Conservation (phyloP, 1,139 yeast genomes). For the Geotrichum klebahnii region DNA sequence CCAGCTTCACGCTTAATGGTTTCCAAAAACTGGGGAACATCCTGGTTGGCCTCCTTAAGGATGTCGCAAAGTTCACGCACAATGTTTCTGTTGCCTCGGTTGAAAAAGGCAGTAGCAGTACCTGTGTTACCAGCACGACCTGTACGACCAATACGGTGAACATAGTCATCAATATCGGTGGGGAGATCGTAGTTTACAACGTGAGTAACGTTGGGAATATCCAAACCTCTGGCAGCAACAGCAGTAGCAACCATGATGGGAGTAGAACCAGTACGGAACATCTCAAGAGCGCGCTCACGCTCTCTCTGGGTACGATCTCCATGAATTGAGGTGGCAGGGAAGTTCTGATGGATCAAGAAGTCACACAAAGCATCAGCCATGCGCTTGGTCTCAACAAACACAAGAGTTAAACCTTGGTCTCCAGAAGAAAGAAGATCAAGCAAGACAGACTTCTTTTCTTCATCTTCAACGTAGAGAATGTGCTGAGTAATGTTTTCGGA, state of each 20-base stretch:
- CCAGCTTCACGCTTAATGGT: constrained; percentile 76
- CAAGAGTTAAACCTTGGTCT: constrained; percentile 76
- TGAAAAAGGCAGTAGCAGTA: constrained; percentile 95
- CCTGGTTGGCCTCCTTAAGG: constrained; percentile 94
- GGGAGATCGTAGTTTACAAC: constrained; percentile 97
- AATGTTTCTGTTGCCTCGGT: constrained; percentile 88
- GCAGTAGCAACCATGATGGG: constrained; percentile 97
- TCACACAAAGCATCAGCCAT: constrained; percentile 96
- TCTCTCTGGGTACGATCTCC: constrained; percentile 98
- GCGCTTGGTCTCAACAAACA: constrained; percentile 96
- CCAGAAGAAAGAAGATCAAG: constrained; percentile 83
- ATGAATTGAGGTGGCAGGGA: constrained; percentile 97
- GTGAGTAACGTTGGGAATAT: constrained; percentile 97
- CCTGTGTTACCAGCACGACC: constrained; percentile 99
- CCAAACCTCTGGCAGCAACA: constrained; percentile 98
- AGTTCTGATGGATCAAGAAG: constrained; percentile 79
- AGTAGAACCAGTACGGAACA: constrained; percentile 79
- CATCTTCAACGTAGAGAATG: constrained; percentile 88
- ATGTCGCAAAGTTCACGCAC: constrained; percentile 85
- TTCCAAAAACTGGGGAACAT: constrained; percentile 82
- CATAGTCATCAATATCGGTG: constrained; percentile 94
- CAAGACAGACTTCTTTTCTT: constrained; percentile 86
- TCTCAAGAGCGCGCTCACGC: constrained; percentile 93
- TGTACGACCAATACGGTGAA: constrained; percentile 99
- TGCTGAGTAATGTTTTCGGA: constrained; percentile 96